Evolutionary conservation across 805 yeast genomes (phyloP).

Genomic region (Metschnikowia henanensis): DNA sequence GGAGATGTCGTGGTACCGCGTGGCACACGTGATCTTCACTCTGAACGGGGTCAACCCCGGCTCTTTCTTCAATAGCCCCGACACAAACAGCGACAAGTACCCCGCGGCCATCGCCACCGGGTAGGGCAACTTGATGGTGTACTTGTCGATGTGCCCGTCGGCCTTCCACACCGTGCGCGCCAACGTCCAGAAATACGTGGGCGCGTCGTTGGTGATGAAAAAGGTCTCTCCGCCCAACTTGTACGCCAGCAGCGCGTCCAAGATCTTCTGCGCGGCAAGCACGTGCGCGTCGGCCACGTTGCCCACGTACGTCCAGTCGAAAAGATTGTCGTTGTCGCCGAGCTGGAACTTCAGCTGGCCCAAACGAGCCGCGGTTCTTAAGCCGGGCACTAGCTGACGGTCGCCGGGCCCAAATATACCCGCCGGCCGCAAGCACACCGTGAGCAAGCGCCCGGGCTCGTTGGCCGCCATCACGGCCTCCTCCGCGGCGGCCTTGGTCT

Average conservation of each 20-base stretch:
- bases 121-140: constrained; percentile 65
- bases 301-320: constrained; percentile 98
- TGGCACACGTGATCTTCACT: constrained; percentile 89
- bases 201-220: constrained; percentile 91
- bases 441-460: constrained; percentile 54
- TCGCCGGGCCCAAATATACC: constrained; percentile 99
- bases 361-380: constrained; percentile 74
- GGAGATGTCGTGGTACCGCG: constrained; percentile 86
- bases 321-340: constrained; percentile 90
- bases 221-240: constrained; percentile 82
- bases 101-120: constrained; percentile 83
- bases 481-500: constrained; percentile 93
- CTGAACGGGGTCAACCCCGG: constrained; percentile 96
- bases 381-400: constrained; percentile 92
- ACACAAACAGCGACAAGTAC: constrained; percentile 71
- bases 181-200: constrained; percentile 94
- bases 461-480: constrained; percentile 75
- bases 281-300: constrained; percentile 98
- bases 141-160: constrained; percentile 79
- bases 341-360: constrained; percentile 93
- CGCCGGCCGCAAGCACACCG: constrained; percentile 93
- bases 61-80: constrained; percentile 73
- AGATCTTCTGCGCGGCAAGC: constrained; percentile 77
- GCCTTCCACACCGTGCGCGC: constrained; percentile 98
- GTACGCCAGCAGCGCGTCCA: constrained; percentile 43